phyloP scores from a whole-genome alignment of 331 rosid genomes.

The Rhamnella rubrinervis region DNA sequence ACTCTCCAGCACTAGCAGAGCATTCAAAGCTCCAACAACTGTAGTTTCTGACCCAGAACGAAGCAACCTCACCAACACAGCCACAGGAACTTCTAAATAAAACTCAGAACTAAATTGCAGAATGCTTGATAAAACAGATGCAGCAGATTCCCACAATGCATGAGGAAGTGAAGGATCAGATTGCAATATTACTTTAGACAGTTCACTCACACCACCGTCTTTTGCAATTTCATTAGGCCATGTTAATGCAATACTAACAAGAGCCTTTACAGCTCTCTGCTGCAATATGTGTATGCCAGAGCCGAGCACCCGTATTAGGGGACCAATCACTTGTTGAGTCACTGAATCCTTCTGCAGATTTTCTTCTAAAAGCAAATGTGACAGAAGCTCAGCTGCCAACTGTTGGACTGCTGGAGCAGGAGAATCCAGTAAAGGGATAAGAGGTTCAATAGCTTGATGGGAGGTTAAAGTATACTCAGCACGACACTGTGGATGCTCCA shows the following conservation, averaged over 20 bases:
- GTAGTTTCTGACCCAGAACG: conserved; percentile 92
- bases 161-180: conserved; percentile 95
- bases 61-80: conserved; percentile 93
- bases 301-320: conserved; percentile 83
- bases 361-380: conserved; percentile 89
- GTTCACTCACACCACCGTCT: conserved; percentile 88
- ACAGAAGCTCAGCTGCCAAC: conserved; percentile 94
- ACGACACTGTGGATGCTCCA: conserved; percentile 96
- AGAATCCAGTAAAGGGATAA: conserved; percentile 88
- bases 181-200: conserved; percentile 89
- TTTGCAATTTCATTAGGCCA: conserved; percentile 99
- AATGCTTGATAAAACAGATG: conserved; percentile 84
- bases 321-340: conserved; percentile 87
- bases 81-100: conserved; percentile 95
- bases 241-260: conserved; percentile 79
- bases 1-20: conserved; percentile 90
- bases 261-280: conserved; percentile 98
- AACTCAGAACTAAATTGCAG: conserved; percentile 96
- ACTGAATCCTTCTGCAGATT: conserved; percentile 86
- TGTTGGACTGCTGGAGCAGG: conserved; percentile 94
- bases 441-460: conserved; percentile 87
- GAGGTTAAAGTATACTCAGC: conserved; percentile 75
- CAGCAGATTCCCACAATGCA: conserved; percentile 97
- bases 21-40: conserved; percentile 85
- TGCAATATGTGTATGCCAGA: conserved; percentile 91